A percentile compares a stretch with the other conserved stretches of the same genome.
These are phyloP conservation scores for Candida odintsovae DNA, from an alignment of 805 yeast genomes.

Conservation along the genomic window DNA sequence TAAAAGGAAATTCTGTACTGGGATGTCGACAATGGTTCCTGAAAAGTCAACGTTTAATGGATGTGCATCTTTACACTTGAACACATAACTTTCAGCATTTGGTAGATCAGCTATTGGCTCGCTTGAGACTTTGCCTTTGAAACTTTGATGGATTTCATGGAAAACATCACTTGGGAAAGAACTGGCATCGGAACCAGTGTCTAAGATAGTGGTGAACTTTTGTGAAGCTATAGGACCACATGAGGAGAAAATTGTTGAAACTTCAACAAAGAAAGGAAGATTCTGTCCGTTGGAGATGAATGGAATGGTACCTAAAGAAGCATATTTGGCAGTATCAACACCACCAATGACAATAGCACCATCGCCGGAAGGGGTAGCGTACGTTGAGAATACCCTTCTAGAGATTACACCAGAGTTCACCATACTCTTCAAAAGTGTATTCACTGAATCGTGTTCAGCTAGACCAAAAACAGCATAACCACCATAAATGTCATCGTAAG, in stretches of 20 bases:
- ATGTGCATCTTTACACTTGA: constrained; percentile 18
- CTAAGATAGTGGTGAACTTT: constrained; percentile 5
- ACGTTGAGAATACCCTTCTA: constrained; percentile 10
- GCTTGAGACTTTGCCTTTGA: constrained; percentile 9
- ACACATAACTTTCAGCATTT: constrained; percentile 28
- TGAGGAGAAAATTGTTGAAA: constrained; percentile 11
- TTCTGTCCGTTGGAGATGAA: background rate
- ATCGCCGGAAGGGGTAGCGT: background rate
- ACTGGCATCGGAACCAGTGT: constrained; percentile 16
- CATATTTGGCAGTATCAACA: constrained; percentile 11
- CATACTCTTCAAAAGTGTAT: background rate
- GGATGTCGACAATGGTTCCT: constrained; percentile 10
- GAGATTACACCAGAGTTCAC: constrained; percentile 1
- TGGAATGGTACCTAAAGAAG: constrained; percentile 13
- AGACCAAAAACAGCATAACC: constrained; percentile 8
- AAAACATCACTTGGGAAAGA: constrained; percentile 6
- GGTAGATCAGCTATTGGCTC: constrained; percentile 23
- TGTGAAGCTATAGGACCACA: constrained; percentile 9
- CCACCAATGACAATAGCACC: constrained; percentile 22
- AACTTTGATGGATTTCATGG: constrained; percentile 12
- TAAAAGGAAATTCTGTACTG: constrained; percentile 7
- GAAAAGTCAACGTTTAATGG: constrained; percentile 12
- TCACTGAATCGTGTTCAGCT: constrained; percentile 1
- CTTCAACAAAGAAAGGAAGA: constrained; percentile 1
- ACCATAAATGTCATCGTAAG: background rate